Base-by-base conservation (phyloP, 768 basidiomycete genomes). In the Amanita fuliginea region DNA sequence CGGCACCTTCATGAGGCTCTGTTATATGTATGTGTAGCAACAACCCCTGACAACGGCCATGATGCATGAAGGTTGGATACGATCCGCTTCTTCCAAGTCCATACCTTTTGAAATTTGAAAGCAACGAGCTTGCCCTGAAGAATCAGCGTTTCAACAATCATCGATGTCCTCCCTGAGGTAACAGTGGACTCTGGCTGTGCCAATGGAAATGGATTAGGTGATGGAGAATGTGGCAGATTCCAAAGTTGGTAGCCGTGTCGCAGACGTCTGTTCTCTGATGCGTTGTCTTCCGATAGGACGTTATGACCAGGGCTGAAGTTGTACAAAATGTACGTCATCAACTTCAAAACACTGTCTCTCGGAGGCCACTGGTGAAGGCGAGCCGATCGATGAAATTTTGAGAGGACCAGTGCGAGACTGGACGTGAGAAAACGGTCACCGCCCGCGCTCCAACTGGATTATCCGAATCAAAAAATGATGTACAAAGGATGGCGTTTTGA, bases 381-480 rank as follows among this genome's bases (percentile, higher is more conserved):
- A 97, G 74, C 45, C 83, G 80, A 19, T 77, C 76, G 66, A 97
- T 89, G 35, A 97, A 77, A 52, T 78, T 75, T 68, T 94, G 78
- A 37, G 80, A 77, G 9, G 90, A 89, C 44, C 51, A 51, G 47
- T 44, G n/a, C n/a, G n/a, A n/a, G 22, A 51, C 19, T 43, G 36
- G 48, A 50, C 40, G 51, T 42, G 24, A 66, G 58, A 54, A 56
- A 61, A 48, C 51, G 49, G 93, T 89, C n/a, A n/a, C n/a, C n/a
- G 42, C 87, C 89, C 24, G 76, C 72, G 47, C 87, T 94, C 88
- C 52, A 91, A 71, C 64, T 92, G 87, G 47, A 96, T 83, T 44
- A 97, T 83, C 51, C 93, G 81, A 51, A 94, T 79, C 26, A 99
- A 70, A 39, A 98, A n/a, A n/a, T n/a, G 73, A 62, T 99, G 95